These are phyloP conservation scores for Torulaspora quercuum DNA, from an alignment of 805 yeast species.

Conservation along the genomic window DNA sequence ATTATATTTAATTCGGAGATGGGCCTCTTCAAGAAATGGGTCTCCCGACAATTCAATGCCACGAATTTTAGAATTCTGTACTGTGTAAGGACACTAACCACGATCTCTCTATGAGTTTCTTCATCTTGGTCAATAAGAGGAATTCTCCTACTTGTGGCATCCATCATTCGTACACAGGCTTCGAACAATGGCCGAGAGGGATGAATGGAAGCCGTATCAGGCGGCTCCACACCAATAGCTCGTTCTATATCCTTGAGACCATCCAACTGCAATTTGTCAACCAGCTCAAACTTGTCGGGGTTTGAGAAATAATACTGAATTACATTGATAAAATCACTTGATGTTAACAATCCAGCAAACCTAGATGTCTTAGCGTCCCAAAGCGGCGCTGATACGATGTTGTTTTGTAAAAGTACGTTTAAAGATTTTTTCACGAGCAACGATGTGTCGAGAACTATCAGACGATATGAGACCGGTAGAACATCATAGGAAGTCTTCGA, in stretches of 20 bases:
- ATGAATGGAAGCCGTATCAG: constrained; percentile 83
- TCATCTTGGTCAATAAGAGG: constrained; percentile 94
- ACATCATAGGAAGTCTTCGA: constrained; percentile 96
- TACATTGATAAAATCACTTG: constrained; percentile 90
- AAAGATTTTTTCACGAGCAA: constrained; percentile 84
- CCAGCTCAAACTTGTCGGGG: constrained; percentile 83
- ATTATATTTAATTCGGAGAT: constrained; percentile 67
- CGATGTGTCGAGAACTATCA: constrained; percentile 90
- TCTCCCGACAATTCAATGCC: constrained; percentile 92
- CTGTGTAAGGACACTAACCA: constrained; percentile 92
- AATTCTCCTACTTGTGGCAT: constrained; percentile 84
- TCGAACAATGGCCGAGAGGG: constrained; percentile 88
- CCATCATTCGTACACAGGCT: constrained; percentile 89
- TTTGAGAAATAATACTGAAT: constrained; percentile 88
- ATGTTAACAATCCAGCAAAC: constrained; percentile 91
- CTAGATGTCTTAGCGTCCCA: constrained; percentile 89
- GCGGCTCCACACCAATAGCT: constrained; percentile 79
- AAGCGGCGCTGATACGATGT: constrained; percentile 92
- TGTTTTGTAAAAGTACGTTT: constrained; percentile 85
- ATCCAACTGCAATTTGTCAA: constrained; percentile 78
- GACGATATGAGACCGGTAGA: constrained; percentile 87
- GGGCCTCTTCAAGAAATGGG: constrained; percentile 75
- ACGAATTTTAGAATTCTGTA: constrained; percentile 94
- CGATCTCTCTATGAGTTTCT: constrained; percentile 87
- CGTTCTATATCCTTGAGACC: constrained; percentile 84